Evolutionary conservation across 2,329 filamentous ascomycete species (phyloP).

Genomic region (Ophiocordyceps camponoti-saundersi): DNA sequence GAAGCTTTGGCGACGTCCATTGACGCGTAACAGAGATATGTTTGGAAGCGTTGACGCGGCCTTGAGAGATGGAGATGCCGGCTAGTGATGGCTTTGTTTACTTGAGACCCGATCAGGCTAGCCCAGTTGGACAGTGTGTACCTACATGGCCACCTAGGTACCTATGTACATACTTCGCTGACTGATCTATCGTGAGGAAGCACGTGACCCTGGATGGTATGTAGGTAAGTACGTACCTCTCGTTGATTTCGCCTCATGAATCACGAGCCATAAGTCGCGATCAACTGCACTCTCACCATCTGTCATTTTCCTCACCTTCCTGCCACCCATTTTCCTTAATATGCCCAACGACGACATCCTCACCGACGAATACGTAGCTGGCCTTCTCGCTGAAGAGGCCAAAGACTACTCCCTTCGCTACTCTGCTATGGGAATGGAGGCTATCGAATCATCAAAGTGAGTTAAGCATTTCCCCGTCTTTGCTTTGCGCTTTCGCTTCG

Average conservation of each 20-base stretch:
- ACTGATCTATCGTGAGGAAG: too few relatives aligned
- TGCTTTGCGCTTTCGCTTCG: background rate
- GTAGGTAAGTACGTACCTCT: too few relatives aligned
- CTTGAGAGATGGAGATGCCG: background rate
- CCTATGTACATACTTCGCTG: too few relatives aligned
- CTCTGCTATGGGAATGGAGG: constrained; percentile 54
- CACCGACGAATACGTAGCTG: constrained; percentile 65
- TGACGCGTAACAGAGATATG: background rate
- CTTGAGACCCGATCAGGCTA: background rate
- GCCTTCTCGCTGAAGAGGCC: constrained; percentile 66
- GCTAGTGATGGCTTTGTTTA: background rate
- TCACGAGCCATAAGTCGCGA: too few relatives aligned
- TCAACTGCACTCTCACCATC: background rate
- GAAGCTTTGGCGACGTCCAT: constrained; percentile 17
- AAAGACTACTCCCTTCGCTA: constrained; percentile 57
- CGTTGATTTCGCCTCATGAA: too few relatives aligned
- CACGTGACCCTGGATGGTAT: too few relatives aligned
- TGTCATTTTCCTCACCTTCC: background rate
- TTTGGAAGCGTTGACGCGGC: background rate
- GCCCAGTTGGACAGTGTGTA: too few relatives aligned
- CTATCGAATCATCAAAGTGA: background rate
- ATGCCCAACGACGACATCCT: constrained; percentile 34
- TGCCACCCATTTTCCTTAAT: background rate
- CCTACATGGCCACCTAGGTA: too few relatives aligned
- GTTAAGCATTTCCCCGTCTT: background rate